These are phyloP conservation scores for Liquidambar formosana DNA, from an alignment of 164 flowering plant genomes.

Conservation along the genomic window DNA sequence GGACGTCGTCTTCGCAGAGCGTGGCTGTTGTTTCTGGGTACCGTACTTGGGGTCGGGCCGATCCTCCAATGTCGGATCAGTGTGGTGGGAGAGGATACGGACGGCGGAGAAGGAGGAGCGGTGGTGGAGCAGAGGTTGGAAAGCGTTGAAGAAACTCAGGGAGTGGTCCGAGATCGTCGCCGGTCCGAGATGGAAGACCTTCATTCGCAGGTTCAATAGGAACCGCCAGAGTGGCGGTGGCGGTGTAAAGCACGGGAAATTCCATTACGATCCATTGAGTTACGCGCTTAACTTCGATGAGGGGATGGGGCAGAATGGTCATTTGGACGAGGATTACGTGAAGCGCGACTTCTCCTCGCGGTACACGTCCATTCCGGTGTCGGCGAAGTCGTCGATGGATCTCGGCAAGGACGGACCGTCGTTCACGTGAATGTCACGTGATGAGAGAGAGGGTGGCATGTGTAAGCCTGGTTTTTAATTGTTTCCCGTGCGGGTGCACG, in stretches of 20 bases:
- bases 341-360: conserved; percentile 28
- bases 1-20: conserved; percentile 15
- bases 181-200: conserved; percentile 58
- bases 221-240: conserved; percentile 2
- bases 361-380: conserved; percentile 30
- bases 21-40: conserved; percentile 43
- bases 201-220: conserved; percentile 41
- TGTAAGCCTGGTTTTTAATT: neutral
- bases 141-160: conserved; percentile 26
- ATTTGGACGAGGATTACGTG: conserved; percentile 26
- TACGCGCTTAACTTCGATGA: conserved; percentile 58
- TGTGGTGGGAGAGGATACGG: conserved; percentile 35
- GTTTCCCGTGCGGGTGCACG: no score
- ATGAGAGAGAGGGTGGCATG: neutral
- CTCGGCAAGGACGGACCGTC: conserved; percentile 22
- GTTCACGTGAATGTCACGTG: conserved; percentile 11
- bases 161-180: conserved; percentile 59
- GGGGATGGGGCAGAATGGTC: conserved; percentile 25
- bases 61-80: conserved; percentile 3
- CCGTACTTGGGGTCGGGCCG: conserved; percentile 25
- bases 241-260: conserved; percentile 20
- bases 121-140: conserved; percentile 25
- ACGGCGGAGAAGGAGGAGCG: conserved; percentile 23
- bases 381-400: conserved; percentile 32
- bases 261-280: conserved; percentile 55